Evolutionary conservation across 768 basidiomycete species (phyloP).

Genomic region (Serpula lacrymans): DNA sequence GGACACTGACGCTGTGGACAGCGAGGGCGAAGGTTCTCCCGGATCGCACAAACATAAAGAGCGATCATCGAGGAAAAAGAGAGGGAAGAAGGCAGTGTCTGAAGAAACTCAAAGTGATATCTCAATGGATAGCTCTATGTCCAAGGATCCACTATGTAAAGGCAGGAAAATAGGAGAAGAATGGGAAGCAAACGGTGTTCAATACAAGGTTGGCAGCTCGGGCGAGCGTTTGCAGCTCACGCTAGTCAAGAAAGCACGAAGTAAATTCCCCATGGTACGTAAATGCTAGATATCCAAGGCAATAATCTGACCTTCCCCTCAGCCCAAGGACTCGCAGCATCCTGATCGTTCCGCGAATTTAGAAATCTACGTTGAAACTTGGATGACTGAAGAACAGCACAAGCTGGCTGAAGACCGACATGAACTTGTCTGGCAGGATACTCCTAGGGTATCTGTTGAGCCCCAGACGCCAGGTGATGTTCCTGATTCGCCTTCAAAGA

Average conservation of each 20-base stretch:
- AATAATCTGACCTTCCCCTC: constrained; percentile 9
- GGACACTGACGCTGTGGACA: constrained; percentile 45
- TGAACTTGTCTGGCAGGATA: constrained; percentile 70
- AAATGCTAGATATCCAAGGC: not conserved
- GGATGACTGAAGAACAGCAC: constrained; percentile 77
- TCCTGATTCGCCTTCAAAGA: constrained; percentile 32
- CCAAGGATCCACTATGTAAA: constrained; percentile 49
- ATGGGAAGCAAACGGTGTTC: constrained; percentile 70
- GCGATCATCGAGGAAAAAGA: constrained; percentile 44
- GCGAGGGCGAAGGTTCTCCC: constrained; percentile 21
- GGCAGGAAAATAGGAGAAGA: constrained; percentile 66
- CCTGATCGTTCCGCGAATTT: constrained; percentile 67
- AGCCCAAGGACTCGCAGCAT: constrained; percentile 79
- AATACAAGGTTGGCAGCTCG: constrained; percentile 68
- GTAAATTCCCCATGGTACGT: constrained; percentile 71
- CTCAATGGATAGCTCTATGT: constrained; percentile 48
- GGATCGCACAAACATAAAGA: constrained; percentile 6
- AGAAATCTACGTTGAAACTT: constrained; percentile 73
- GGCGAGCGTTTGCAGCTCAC: constrained; percentile 68
- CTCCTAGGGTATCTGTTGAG: constrained; percentile 38
- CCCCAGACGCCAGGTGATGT: constrained; percentile 39
- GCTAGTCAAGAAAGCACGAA: constrained; percentile 67
- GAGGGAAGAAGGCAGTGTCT: constrained; percentile 42
- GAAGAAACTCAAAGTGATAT: constrained; percentile 42
- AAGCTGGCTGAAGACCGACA: constrained; percentile 56